These are phyloP conservation scores for Globisporangium middletonii DNA, from an alignment of 352 stramenopile species.

Conservation along the genomic window DNA sequence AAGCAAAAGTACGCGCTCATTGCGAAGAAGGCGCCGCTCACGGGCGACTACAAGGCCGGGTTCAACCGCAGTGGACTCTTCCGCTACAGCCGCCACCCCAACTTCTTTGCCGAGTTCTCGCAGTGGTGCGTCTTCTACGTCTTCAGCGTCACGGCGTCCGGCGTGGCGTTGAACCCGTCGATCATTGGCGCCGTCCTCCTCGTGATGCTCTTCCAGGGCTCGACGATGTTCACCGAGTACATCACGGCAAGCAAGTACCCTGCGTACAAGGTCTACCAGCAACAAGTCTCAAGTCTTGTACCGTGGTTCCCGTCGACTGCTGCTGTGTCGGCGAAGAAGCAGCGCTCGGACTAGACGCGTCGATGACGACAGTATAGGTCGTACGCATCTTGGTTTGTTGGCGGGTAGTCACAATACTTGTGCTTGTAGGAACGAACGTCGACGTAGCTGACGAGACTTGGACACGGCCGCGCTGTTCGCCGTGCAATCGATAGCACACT, in stretches of 20 bases:
- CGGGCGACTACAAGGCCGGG: slow-evolving; percentile 57
- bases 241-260: slow-evolving; percentile 89
- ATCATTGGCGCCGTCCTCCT: slow-evolving; percentile 74
- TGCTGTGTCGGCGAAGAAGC: no score
- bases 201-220: slow-evolving; percentile 87
- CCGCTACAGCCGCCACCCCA: slow-evolving; percentile 90
- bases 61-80: slow-evolving; percentile 89
- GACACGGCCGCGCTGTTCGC: no score
- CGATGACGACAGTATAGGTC: no score
- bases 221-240: slow-evolving; percentile 85
- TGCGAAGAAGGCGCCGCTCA: slow-evolving; percentile 48
- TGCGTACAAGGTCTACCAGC: slow-evolving; percentile 9
- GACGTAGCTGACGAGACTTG: no score
- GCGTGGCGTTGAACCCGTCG: slow-evolving; percentile 63
- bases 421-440: no score
- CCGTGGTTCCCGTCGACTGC: no score
- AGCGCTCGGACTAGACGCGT: no score
- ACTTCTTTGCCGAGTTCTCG: slow-evolving; percentile 89
- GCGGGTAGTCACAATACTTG: no score
- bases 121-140: slow-evolving; percentile 91
- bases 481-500: no score
- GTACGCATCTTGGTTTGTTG: no score
- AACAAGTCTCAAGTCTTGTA: neutral
- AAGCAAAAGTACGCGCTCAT: slow-evolving; percentile 73
- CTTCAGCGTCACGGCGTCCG: slow-evolving; percentile 71